Evolutionary conservation across 495 filamentous ascomycete genomes (phyloP), one percentile per base, ranked within the genome.

Genomic region (Xylaria castorea): DNA sequence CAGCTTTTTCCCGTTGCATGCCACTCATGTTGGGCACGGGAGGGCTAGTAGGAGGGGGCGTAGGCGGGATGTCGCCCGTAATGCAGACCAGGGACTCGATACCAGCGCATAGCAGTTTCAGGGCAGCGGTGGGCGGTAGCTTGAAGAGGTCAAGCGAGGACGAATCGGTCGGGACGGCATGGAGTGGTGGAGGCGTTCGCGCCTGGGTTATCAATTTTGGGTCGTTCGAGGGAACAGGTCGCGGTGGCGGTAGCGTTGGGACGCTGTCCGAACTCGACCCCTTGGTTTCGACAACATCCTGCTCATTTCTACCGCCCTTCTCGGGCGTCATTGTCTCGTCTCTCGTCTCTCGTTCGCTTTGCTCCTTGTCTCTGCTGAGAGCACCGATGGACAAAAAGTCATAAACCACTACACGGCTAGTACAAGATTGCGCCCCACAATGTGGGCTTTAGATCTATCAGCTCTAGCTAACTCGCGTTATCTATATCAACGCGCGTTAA

Each of bases 61-160:
- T 95, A 38, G 92, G 90, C 16, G 92, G 91, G 36, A 93, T 82
- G 77, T 95, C 91, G 61, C 92, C 92, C 50, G 91, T 92, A 57
- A 90, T 80, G 48, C 85, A 85, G 20, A 92, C 91, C 61, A 99
- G 85, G 18, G 88, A 85, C 74, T 97, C 92, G 70, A 98, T 83
- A 36, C 91, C 89, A 32, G 87, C 82, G 58, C 89, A 89, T 5
- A 99, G 87, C 66, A 97, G 83, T 73, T 92, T 92, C 74, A 99
- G 83, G n/a, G 95, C 95, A 0, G 89, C 88, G 36, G 90, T 85
- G 1, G 94, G 90, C 0, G 88, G 81, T 48, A 99, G 85, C 30
- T 89, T 88, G 81, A 92, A 92, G 67, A 97, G 88, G 76, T 94
- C 91, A 25, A 25, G 27, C 46, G 84, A 77, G 66, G 68, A 75